Evolutionary conservation across 78 protist genomes (phyloP), one percentile per base, ranked within the genome.

Genomic region (Neovahlkampfia damariscottae): DNA sequence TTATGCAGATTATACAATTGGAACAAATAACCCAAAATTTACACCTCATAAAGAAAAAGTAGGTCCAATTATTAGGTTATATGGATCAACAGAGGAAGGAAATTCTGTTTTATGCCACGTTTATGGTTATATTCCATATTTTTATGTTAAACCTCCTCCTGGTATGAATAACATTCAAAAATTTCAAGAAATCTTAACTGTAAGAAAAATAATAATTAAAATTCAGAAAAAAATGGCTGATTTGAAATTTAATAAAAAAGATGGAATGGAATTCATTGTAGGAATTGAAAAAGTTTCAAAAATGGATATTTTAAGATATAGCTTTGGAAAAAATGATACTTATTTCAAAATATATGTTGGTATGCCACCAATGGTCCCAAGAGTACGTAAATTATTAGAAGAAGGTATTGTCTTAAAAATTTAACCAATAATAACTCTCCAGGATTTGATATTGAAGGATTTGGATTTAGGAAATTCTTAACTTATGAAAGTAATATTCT

Each of bases 91-190:
- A 0, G 67, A 10, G 31, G 84, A n/a, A 0, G 99, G 99, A 36
- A 72, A 93, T 78, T 72, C 86, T 28, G 98, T 94, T 19, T 5
- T 81, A 9, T 75, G 58, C 8, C 94, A 95, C 82, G 89, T 96
- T 3, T 96, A 95, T 67, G 99, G 99, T 35, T 97, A 93, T 70
- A 6, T 70, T 5, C 99, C 99, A 1, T 97, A 96, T 82, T 84
- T 98, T 76, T 97, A 89, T 75, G 80, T 94, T 10, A 72, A 78
- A 3, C 90, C 93, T 27, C 97, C 97, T n/a, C 36, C 50, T 39
- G 80, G 8, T 32, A 0, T n/a, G n/a, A n/a, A n/a, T n/a, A 27
- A 3, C 28, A 75, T 86, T 37, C 77, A 77, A 29, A 3, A n/a
- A 3, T 72, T 88, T 10, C 29, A 7, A 67, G 10, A 80, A 10